Evolutionary conservation across 164 flowering plant species (phyloP), one percentile per base, ranked within the genome.

Genomic region (Echeveria elegans): DNA sequence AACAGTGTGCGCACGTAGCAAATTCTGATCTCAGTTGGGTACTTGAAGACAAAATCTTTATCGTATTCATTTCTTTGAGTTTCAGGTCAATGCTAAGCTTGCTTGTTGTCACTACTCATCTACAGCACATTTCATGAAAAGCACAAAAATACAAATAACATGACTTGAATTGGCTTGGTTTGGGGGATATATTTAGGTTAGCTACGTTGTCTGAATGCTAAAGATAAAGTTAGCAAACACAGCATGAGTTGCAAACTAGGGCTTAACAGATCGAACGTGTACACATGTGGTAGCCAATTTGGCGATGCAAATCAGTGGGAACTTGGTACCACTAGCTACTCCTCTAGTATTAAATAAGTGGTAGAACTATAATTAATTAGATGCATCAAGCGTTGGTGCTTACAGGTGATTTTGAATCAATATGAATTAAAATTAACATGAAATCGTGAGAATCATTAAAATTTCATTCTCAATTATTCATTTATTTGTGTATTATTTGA

Each of bases 301-400:
- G 61, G 32, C 28, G 32, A 56, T 56, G 61, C 61, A 56, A 9
- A 6, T 29, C 26, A 56, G 34, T 56, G 61, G 61, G 61, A 56
- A 56, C 32, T n/a, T 56, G 61, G 56, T 50, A 50, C 56, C 23
- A 7, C 56, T 50, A 43, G 47, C 47, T 1, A 43, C n/a, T 43
- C n/a, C n/a, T n/a, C n/a, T n/a, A 11, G 47, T 43, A 43, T 3
- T 34, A 7, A 3, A 34, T 34, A 34, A 34, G 37, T 34, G 7
- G 37, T 34, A n/a, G n/a, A n/a, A n/a, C n/a, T n/a, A n/a, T n/a
- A n/a, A n/a, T n/a, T n/a, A n/a, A n/a, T n/a, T n/a, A n/a, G n/a
- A n/a, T n/a, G n/a, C n/a, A n/a, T n/a, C n/a, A n/a, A n/a, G n/a
- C n/a, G n/a, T n/a, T n/a, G n/a, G n/a, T n/a, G n/a, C n/a, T n/a